Conservation (phyloP, 2,329 filamentous ascomycete species). For the Davidsoniella eucalypti region DNA sequence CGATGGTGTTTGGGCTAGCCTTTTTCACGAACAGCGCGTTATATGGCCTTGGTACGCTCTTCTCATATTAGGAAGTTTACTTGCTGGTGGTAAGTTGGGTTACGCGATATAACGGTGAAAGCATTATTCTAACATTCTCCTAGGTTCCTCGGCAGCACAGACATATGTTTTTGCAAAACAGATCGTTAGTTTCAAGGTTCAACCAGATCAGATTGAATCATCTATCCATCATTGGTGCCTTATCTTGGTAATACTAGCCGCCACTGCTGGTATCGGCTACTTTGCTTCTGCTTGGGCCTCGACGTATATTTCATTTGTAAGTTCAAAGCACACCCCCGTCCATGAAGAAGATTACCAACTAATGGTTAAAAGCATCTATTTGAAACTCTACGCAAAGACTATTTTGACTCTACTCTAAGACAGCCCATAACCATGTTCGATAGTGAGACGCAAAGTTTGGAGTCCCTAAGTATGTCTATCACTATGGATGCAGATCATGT, state of each 20-base stretch:
- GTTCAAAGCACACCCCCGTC: neutral
- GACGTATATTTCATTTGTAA: constrained; percentile 14
- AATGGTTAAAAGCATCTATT: constrained; percentile 11
- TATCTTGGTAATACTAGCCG: constrained; percentile 17
- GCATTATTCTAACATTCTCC: neutral
- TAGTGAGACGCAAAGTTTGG: constrained; percentile 18
- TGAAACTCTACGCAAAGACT: constrained; percentile 17
- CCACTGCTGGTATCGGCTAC: constrained; percentile 18
- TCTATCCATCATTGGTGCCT: constrained; percentile 18
- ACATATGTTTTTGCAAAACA: constrained; percentile 14
- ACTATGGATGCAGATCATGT: constrained; percentile 19
- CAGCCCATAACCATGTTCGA: constrained; percentile 20
- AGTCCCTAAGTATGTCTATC: constrained; percentile 17
- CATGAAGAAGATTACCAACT: neutral
- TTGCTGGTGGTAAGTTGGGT: constrained; percentile 12
- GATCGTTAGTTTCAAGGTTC: constrained; percentile 10
- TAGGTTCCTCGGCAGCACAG: constrained; percentile 11
- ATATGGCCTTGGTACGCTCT: constrained; percentile 13
- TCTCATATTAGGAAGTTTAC: constrained; percentile 9
- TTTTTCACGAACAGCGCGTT: constrained; percentile 10
- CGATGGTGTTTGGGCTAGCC: constrained; percentile 6
- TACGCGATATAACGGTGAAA: neutral
- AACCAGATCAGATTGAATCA: constrained; percentile 1
- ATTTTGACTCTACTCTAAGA: constrained; percentile 18
- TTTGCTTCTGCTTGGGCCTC: constrained; percentile 17